Base-by-base conservation (phyloP, 2,329 filamentous ascomycete species). In the Arthrinium phaeospermum region DNA sequence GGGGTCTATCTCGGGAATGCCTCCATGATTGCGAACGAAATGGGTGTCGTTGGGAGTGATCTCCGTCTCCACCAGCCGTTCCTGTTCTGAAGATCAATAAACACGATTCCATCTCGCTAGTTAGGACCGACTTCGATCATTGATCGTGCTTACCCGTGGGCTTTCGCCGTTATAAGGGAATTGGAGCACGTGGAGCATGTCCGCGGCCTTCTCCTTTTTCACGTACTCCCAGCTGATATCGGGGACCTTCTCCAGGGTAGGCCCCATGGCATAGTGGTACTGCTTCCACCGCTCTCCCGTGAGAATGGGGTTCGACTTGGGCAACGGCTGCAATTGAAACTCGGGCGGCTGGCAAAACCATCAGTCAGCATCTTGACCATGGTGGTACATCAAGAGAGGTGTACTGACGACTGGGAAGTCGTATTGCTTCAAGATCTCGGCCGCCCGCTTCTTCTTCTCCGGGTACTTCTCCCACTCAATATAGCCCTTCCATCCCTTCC, bases 1-100 rank as follows among this genome's bases (percentile, higher is more conserved):
- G 1, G 85, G 81, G 12, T 92, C 86, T 71, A 94, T 93, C 10
- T 88, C 83, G 0, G 92, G 92, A 24, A 94, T 90, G 0, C 92
- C 91, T 13, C 92, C 91, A 74, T 94, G 92, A 73, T 94, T 94
- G 10, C 92, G 85, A 0, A 94, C 89, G 75, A 93, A 94, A 75
- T 91, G 88, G 7, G 78, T 70, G 19, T 76, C 70, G 73, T 93
- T 94, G 0, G 86, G 83, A 0, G 92, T 94, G 51, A 93, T 86
- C 0, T 79, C 76, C 22, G 85, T 85, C 0, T 86, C 86, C 0
- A 91, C 86, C 0, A 92, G 83, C 1, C 87, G 84, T 74, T 91
- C 78, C 73, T 73, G 30, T 27, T 79, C 30, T 41, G 4, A 7
- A 37, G 57, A 41, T 70, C 10, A 71, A 24, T 24, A 41, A 41